These are phyloP conservation scores for Teratosphaeria destructans DNA, from an alignment of 2,329 filamentous ascomycete genomes.

Conservation along the genomic window DNA sequence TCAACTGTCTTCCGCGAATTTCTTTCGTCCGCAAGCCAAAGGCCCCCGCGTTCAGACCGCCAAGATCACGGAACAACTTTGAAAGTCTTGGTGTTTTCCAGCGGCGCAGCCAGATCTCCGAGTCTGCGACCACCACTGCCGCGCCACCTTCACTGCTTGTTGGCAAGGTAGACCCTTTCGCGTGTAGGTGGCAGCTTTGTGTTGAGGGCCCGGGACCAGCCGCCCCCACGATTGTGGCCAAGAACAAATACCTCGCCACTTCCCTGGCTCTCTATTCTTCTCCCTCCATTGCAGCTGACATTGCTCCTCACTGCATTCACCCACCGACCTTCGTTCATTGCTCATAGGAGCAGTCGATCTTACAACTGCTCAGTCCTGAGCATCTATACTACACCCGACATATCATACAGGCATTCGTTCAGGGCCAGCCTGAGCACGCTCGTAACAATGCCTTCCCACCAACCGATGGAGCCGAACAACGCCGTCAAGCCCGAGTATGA, in stretches of 20 bases:
- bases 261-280: not conserved
- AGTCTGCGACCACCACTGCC: not conserved
- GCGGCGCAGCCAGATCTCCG: not conserved
- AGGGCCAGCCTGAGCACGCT: not conserved
- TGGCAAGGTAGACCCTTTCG: not conserved
- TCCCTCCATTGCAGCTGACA: not conserved
- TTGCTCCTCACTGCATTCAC: not conserved
- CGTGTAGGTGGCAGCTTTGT: not conserved
- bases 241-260: not conserved
- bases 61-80: not conserved
- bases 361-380: slow-evolving; percentile 4
- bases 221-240: not conserved
- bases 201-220: not conserved
- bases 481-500: slow-evolving; percentile 41
- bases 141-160: not conserved
- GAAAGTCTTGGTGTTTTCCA: not conserved
- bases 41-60: not conserved
- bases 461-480: slow-evolving; percentile 37
- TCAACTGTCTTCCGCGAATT: not conserved
- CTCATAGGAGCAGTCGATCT: not conserved
- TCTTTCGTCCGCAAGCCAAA: not conserved
- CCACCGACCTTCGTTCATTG: slow-evolving; percentile 1
- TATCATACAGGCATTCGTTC: not conserved
- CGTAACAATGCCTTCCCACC: slow-evolving; percentile 41
- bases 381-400: not conserved